phyloP scores from a whole-genome alignment of 2,329 filamentous ascomycete species.

The Trichoderma semiorbis region DNA sequence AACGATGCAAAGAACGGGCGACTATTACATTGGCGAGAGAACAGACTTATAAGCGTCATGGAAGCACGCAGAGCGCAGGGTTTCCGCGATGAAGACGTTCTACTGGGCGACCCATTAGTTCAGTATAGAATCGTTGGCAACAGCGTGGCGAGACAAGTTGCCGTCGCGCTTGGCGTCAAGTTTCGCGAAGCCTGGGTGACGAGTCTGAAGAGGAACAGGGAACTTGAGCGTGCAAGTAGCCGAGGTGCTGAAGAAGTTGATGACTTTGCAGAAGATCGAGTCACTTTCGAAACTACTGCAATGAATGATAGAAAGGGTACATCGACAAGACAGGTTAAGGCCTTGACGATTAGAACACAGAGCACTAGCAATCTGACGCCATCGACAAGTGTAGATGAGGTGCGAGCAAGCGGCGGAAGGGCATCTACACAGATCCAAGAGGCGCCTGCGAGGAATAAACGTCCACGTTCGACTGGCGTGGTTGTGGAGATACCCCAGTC shows the following conservation, averaged over 20 bases:
- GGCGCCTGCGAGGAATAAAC: background rate
- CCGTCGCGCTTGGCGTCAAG: constrained; percentile 62
- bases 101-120: constrained; percentile 54
- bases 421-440: background rate
- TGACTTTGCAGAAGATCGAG: too few species aligned
- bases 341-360: background rate
- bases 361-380: background rate
- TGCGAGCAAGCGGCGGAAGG: background rate
- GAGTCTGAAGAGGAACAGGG: constrained; percentile 18
- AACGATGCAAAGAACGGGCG: constrained; percentile 55
- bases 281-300: background rate
- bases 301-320: background rate
- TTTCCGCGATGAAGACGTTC: constrained; percentile 64
- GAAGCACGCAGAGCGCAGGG: constrained; percentile 69
- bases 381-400: background rate
- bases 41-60: constrained; percentile 59
- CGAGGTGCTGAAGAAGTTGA: background rate
- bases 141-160: constrained; percentile 67
- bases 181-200: constrained; percentile 53
- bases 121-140: constrained; percentile 72
- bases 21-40: constrained; percentile 63
- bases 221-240: background rate
- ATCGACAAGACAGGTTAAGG: background rate
- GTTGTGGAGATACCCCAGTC: background rate
- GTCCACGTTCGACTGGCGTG: background rate